These are phyloP conservation scores for Colletotrichum aenigma DNA, from an alignment of 2,329 filamentous ascomycete genomes.

Conservation along the genomic window DNA sequence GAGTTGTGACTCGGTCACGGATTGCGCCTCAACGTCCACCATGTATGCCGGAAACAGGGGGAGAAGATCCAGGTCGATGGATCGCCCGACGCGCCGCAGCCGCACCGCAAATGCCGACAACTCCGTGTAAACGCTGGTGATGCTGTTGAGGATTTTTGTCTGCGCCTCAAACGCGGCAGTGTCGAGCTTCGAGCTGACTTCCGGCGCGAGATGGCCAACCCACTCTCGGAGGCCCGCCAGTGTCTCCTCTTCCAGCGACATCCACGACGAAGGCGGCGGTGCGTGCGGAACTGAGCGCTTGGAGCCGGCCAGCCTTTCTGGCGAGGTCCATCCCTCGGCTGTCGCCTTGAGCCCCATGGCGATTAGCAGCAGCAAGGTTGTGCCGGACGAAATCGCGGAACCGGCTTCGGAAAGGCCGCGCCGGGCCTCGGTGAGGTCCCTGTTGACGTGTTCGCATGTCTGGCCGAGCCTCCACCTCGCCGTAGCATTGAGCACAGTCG, in stretches of 20 bases:
- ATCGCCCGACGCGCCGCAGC: neutral
- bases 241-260: neutral
- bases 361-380: neutral
- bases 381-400: neutral
- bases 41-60: neutral
- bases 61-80: neutral
- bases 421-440: neutral
- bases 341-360: neutral
- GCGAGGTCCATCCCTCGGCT: neutral
- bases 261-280: neutral
- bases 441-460: neutral
- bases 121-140: neutral
- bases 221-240: neutral
- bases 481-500: neutral
- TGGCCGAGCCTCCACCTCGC: neutral
- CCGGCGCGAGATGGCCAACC: neutral
- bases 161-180: neutral
- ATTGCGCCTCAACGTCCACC: neutral
- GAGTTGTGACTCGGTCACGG: neutral
- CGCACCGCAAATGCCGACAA: neutral
- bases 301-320: neutral
- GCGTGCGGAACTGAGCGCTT: neutral
- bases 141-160: neutral
- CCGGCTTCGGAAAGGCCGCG: neutral
- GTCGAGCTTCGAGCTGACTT: neutral